These are phyloP conservation scores for Claviceps sp. DNA, from an alignment of 2,329 filamentous ascomycete species.

Conservation along the genomic window DNA sequence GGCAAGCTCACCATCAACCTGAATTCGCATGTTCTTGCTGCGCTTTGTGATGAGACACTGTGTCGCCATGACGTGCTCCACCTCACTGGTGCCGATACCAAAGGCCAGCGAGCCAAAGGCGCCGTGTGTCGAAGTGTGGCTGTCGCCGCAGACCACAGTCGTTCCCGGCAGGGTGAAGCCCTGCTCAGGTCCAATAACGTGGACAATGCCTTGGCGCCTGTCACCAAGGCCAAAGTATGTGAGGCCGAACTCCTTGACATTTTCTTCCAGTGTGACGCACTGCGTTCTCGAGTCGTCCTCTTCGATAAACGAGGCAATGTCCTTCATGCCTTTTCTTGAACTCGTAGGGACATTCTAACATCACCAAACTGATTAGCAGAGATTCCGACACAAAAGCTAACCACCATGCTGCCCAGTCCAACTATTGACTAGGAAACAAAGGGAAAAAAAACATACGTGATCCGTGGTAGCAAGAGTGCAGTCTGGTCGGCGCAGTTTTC, in stretches of 20 bases:
- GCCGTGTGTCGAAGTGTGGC: slow-evolving; percentile 94
- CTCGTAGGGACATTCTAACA: slow-evolving; percentile 81
- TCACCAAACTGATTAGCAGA: slow-evolving; percentile 6
- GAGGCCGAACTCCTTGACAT: slow-evolving; percentile 90
- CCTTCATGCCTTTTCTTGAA: slow-evolving; percentile 84
- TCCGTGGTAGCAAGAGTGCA: slow-evolving; percentile 95
- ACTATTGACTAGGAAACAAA: background rate
- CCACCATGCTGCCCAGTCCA: no score
- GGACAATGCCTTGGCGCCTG: slow-evolving; percentile 94
- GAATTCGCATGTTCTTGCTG: slow-evolving; percentile 97
- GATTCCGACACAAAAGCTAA: no score
- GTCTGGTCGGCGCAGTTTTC: slow-evolving; percentile 83
- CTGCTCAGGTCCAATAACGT: slow-evolving; percentile 96
- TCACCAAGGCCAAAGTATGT: slow-evolving; percentile 96
- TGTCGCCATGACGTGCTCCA: slow-evolving; percentile 94
- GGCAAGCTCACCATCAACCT: slow-evolving; percentile 80
- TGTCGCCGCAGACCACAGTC: slow-evolving; percentile 94
- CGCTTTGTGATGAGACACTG: slow-evolving; percentile 89
- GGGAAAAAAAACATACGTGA: slow-evolving; percentile 53
- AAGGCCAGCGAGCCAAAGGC: slow-evolving; percentile 92
- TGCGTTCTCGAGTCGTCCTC: slow-evolving; percentile 88
- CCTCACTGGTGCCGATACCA: slow-evolving; percentile 95
- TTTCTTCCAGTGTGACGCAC: slow-evolving; percentile 92
- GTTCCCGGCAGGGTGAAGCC: slow-evolving; percentile 96
- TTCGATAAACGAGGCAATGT: slow-evolving; percentile 84